Conservation (phyloP, 768 basidiomycete species). For the Leccinum disarticulatum region DNA sequence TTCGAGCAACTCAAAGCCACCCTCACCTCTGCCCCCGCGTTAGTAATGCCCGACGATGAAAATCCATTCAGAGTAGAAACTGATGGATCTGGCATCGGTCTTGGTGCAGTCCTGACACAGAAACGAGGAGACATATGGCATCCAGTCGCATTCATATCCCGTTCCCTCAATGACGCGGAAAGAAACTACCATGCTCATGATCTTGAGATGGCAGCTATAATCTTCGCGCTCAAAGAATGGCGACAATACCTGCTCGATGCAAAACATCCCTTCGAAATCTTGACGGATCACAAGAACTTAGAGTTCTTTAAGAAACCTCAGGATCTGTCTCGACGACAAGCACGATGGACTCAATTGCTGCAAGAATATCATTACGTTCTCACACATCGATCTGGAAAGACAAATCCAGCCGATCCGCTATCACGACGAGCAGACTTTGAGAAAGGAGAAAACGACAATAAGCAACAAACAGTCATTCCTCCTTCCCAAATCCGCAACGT, state of each 20-base stretch:
- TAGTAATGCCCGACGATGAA: neutral
- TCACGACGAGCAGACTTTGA: neutral
- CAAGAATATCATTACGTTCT: neutral
- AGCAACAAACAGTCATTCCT: neutral
- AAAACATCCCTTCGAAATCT: constrained; percentile 17
- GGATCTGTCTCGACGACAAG: neutral
- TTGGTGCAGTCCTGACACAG: neutral
- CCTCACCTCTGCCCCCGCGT: fast-evolving
- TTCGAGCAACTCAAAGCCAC: neutral
- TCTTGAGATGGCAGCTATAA: constrained; percentile 1
- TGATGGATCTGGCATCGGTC: neutral
- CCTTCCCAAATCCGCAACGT: too few relatives aligned
- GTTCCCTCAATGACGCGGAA: neutral
- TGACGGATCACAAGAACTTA: constrained; percentile 41
- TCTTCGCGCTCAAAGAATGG: neutral
- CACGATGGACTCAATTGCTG: neutral
- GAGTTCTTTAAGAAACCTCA: constrained; percentile 31
- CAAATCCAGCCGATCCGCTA: neutral
- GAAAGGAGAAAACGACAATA: neutral
- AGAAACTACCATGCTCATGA: constrained; percentile 2
- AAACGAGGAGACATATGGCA: neutral
- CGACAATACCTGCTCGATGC: neutral
- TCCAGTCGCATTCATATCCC: neutral
- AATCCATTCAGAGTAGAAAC: neutral
- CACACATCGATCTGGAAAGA: neutral